Base-by-base conservation (phyloP, 495 filamentous ascomycete species). In the Trichoderma parareesei region DNA sequence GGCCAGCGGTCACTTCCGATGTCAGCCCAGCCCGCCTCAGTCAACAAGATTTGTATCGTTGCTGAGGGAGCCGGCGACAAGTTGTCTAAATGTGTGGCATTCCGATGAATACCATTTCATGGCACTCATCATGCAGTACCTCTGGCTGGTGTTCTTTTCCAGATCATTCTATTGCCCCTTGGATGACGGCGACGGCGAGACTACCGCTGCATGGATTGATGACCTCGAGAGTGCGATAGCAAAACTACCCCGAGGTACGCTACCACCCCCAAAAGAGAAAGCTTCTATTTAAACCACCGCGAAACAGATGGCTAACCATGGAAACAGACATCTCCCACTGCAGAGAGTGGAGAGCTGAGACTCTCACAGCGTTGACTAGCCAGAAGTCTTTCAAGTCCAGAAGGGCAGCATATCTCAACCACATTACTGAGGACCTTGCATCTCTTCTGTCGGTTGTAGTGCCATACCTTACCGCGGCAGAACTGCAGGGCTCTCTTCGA, bases 71-170 rank as follows among this genome's bases (percentile, higher is more conserved):
- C 27, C 59, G 16, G 65, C 65, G 5, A 43, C n/a, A n/a, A 44
- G 35, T 35, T 41, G 60, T 16, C 20, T 66, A 8, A 42, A 35
- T 5, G 38, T 60, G 2, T 40, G 33, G 8, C 27, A 62, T 38
- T 62, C 65, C 5, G 65, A 66, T 38, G 59, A 55, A 27, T 66
- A 61, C 43, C 65, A 66, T n/a, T 44, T 66, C 38, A 55, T 53
- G 14, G 59, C 65, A 14, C 16, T 62, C 18, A 57, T 66, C 0
- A 62, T 66, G 65, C 41, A 66, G 14, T 66, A 62, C 44, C 38
- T 66, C 3, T 60, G 65, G 13, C 18, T 49, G 4, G 65, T 60
- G n/a, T 42, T 66, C 44, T 66, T 66, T 38, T 10, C 33, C 16
- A 66, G 55, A 16, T 62, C 59, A 1, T 66, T 66, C 35, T 66